Percentiles rank a stretch among this genome's conserved stretches.
phyloP scores from a whole-genome alignment of 805 yeast genomes.

The Candida awuae region DNA sequence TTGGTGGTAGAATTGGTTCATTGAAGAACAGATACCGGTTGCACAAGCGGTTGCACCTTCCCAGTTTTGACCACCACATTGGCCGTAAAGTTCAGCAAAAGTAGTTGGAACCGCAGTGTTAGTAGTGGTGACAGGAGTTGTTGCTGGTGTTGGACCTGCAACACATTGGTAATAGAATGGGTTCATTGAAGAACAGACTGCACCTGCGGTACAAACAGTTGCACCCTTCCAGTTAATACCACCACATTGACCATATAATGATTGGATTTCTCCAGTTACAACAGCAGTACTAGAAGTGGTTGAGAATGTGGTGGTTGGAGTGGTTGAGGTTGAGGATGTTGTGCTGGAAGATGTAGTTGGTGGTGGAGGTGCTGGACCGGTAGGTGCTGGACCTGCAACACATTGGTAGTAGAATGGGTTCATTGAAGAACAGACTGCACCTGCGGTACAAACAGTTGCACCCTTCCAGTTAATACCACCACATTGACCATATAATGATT shows the following conservation, averaged over 20 bases:
- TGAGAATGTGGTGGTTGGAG: background rate
- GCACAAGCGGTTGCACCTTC: constrained; percentile 19
- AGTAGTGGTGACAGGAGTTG: constrained; percentile 5
- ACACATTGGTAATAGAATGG: constrained; percentile 20
- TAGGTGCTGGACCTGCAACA: constrained; percentile 12
- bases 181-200: constrained; percentile 17
- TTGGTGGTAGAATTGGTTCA: constrained; percentile 22
- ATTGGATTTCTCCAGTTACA: background rate
- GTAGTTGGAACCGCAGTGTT: constrained; percentile 8
- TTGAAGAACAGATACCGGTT: constrained; percentile 18
- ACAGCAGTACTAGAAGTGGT: background rate
- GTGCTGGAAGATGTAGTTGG: constrained; percentile 5
- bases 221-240: constrained; percentile 15
- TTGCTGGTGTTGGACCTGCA: constrained; percentile 10
- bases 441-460: constrained; percentile 16
- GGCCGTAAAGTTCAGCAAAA: constrained; percentile 14
- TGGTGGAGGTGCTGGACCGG: constrained; percentile 4
- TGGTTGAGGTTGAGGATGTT: background rate
- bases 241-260: constrained; percentile 17
- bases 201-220: constrained; percentile 17
- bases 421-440: constrained; percentile 17
- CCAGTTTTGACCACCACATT: constrained; percentile 22
- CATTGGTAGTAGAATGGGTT: constrained; percentile 21
- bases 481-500: constrained; percentile 14
- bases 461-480: constrained; percentile 17